Conservation (phyloP, 805 yeast species). For the Starmerella tilneyi region DNA sequence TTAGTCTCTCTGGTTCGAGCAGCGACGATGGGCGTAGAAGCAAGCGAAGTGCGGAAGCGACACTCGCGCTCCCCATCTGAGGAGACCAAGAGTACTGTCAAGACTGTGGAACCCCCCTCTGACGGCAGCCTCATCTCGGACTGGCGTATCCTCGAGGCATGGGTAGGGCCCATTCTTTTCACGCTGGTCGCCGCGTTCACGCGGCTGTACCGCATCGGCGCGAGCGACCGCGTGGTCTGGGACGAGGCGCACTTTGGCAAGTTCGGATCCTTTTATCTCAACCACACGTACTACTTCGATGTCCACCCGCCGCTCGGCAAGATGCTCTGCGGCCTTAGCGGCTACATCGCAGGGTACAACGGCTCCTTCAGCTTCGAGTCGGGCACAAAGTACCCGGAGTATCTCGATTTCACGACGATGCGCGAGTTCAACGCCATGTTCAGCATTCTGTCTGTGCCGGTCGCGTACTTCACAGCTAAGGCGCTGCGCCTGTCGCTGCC, state of each 20-base stretch:
- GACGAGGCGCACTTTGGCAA: constrained; percentile 44
- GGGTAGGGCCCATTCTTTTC: constrained; percentile 44
- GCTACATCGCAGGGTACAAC: constrained; percentile 78
- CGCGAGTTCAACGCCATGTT: constrained; percentile 77
- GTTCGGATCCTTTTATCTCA: constrained; percentile 49
- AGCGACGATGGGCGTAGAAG: constrained; percentile 4
- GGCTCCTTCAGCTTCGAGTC: constrained; percentile 88
- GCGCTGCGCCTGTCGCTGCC: constrained; percentile 70
- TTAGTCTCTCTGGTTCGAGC: neutral
- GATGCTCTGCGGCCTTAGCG: constrained; percentile 78
- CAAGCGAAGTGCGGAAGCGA: constrained; percentile 8
- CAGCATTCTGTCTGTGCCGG: constrained; percentile 67
- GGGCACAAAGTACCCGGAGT: constrained; percentile 68
- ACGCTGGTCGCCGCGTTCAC: constrained; percentile 61
- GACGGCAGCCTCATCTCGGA: constrained; percentile 27
- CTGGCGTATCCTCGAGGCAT: constrained; percentile 25
- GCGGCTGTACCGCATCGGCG: constrained; percentile 65
- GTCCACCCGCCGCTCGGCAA: constrained; percentile 98
- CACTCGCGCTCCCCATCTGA: neutral
- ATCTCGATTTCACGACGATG: constrained; percentile 72
- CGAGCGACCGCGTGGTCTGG: constrained; percentile 61
- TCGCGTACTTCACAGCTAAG: constrained; percentile 74
- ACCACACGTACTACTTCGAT: constrained; percentile 88
- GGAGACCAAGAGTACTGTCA: neutral
- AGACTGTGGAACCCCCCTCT: no score